These are phyloP conservation scores for Pterulicium gracile DNA, from an alignment of 1,284 basidiomycete genomes.

Conservation along the genomic window DNA sequence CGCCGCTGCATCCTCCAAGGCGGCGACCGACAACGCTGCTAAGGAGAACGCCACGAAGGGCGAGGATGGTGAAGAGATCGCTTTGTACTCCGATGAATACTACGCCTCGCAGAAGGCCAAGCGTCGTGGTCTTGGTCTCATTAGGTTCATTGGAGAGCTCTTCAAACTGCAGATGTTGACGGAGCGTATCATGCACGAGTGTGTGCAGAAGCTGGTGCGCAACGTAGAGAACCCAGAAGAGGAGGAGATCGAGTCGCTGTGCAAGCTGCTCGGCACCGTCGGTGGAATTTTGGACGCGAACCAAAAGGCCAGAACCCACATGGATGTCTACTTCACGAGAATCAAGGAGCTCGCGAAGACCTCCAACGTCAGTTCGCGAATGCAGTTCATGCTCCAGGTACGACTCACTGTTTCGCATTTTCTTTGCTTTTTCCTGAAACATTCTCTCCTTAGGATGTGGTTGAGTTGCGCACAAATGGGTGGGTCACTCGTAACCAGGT, in stretches of 20 bases:
- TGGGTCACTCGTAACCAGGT: conserved; percentile 73
- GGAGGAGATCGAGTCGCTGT: conserved; percentile 94
- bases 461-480: conserved; percentile 77
- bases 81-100: conserved; percentile 91
- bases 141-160: conserved; percentile 96
- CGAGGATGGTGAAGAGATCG: conserved; percentile 36
- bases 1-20: conserved; percentile 46
- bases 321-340: conserved; percentile 89
- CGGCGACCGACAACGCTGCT: conserved; percentile 46
- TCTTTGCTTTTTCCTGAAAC: conserved; percentile 4
- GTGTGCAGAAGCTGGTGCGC: conserved; percentile 87
- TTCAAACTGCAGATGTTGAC: conserved; percentile 96
- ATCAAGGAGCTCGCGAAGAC: conserved; percentile 78
- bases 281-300: conserved; percentile 70
- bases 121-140: conserved; percentile 91
- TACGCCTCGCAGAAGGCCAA: conserved; percentile 96
- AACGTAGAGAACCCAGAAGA: conserved; percentile 94
- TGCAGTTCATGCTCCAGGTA: conserved; percentile 93
- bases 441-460: conserved; percentile 53
- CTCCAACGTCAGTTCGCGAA: conserved; percentile 70
- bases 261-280: conserved; percentile 86
- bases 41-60: conserved; percentile 51
- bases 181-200: conserved; percentile 93
- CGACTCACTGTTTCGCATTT: conserved; percentile 15
- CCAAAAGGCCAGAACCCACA: conserved; percentile 71